Evolutionary conservation across 2,329 filamentous ascomycete species (phyloP), one percentile per base, ranked within the genome.

Genomic region (Aureobasidium sp.): DNA sequence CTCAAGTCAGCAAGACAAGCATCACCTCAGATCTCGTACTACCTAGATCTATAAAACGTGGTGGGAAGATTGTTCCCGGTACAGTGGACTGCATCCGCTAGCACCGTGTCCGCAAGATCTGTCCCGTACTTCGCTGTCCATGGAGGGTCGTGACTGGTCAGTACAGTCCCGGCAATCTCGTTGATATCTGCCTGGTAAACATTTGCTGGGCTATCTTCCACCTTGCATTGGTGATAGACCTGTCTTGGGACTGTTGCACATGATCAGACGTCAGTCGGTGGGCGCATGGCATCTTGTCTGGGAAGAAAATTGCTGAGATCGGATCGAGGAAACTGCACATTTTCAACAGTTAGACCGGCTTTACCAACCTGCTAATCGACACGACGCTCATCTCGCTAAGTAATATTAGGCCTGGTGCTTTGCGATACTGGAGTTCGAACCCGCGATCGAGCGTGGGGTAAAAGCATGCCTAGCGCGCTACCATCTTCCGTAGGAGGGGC

Each of bases 11-110:
- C 41, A 17, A 34, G 29, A 57, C 53, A 57, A 46, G 53, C 53
- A 57, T 57, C 39, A 57, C 53, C n/a, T 42, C 29, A 55, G 51
- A 55, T 55, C 51, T 57, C 46, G 41, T 57, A 41, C 12, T 17
- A 57, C 41, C 29, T 41, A 36, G 29, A 57, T 55, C 51, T 55
- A 17, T 5, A 12, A 20, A 57, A 44, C 36, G 37, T 20, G 37
- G 52, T 41, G 27, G 23, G 34, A 29, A 34, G 36, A 20, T 34
- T 23, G 32, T 56, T 17, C 44, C 53, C 41, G 39, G 53, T 9
- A n/a, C 34, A 55, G 26, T 55, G 37, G 37, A 20, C 13, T 44
- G 41, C 27, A n/a, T 39, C 39, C 53, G 41, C 32, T 57, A 20
- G 41, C 29, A 13, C 32, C 36, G 32, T 57, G 53, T 26, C 26